phyloP scores from a whole-genome alignment of 257 asterid species.

The Striga asiatica region DNA sequence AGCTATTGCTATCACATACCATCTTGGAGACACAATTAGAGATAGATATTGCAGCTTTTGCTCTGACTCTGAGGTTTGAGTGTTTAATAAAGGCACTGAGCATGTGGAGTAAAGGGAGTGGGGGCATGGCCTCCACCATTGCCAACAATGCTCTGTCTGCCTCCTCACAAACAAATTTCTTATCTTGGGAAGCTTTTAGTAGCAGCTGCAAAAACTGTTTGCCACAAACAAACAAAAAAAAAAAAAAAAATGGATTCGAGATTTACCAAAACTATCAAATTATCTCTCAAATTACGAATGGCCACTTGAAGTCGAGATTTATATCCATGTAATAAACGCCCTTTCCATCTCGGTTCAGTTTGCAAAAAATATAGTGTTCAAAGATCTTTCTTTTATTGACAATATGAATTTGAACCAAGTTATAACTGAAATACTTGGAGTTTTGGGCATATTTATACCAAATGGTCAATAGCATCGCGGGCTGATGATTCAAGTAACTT shows the following conservation, averaged over 20 bases:
- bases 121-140: constrained; percentile 60
- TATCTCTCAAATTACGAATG: no score
- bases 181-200: constrained; percentile 86
- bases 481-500: constrained; percentile 41
- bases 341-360: no score
- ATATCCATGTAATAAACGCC: no score
- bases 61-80: constrained; percentile 66
- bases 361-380: no score
- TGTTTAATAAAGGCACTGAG: constrained; percentile 48
- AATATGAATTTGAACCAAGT: no score
- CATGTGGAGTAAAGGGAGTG: constrained; percentile 64
- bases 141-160: constrained; percentile 56
- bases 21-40: constrained; percentile 62
- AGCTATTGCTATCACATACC: constrained; percentile 30
- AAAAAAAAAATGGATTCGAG: no score
- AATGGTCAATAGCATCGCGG: constrained; percentile 46
- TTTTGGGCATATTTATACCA: constrained; percentile 29
- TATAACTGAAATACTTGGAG: neutral
- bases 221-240: neutral
- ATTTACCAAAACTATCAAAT: no score
- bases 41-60: constrained; percentile 69
- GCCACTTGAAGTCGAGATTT: no score
- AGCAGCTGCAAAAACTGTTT: constrained; percentile 75
- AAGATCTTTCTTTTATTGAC: no score
- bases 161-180: constrained; percentile 96